A percentile compares a stretch with the other conserved stretches of the same genome.
Conservation (phyloP, 345 rosid genomes). For the Hibiscus syriacus region DNA sequence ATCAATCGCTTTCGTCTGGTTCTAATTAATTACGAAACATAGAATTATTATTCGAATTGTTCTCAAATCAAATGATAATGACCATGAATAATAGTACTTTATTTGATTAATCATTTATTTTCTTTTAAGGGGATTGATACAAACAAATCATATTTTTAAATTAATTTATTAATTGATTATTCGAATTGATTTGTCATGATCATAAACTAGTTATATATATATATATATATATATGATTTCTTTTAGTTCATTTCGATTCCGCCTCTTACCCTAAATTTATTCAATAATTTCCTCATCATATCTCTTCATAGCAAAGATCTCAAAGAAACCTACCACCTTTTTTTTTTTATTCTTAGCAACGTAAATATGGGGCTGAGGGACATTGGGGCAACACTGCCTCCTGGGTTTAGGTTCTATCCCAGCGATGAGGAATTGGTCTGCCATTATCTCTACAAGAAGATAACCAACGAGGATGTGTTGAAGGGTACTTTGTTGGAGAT, state of each 20-base stretch:
- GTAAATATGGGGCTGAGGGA: conserved; percentile 72
- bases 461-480: conserved; percentile 50
- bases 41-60: no score
- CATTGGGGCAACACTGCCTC: conserved; percentile 90
- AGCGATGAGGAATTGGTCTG: conserved; percentile 97
- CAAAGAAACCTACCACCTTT: not conserved
- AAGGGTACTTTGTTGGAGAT: conserved; percentile 79
- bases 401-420: conserved; percentile 93
- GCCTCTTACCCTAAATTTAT: conserved; percentile 7
- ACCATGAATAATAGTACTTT: no score
- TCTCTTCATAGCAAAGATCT: no score
- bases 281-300: not conserved
- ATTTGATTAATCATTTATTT: no score
- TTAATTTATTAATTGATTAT: no score
- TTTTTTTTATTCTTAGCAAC: not conserved
- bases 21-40: no score
- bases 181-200: conserved; percentile 13
- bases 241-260: conserved; percentile 12
- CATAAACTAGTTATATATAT: conserved; percentile 12
- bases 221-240: conserved; percentile 1
- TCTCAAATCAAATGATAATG: no score
- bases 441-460: conserved; percentile 84
- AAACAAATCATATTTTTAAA: no score
- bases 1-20: no score
- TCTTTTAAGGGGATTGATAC: no score